Percentiles rank a stretch among this genome's conserved stretches.
phyloP scores from a whole-genome alignment of 805 yeast species.

The Tetrapisispora iriomotensis region DNA sequence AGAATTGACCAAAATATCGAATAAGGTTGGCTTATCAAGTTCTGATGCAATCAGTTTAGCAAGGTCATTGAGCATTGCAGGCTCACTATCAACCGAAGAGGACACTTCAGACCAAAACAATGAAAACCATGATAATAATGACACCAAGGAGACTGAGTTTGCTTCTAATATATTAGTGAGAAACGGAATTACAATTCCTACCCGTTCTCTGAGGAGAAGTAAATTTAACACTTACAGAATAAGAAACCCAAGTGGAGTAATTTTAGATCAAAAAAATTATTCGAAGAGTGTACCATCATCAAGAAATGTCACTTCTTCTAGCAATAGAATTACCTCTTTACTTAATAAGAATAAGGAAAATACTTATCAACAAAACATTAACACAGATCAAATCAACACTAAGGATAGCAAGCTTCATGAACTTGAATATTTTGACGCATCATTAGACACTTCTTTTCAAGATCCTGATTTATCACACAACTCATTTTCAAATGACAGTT shows the following conservation, averaged over 20 bases:
- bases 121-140: neutral
- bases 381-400: too few species aligned
- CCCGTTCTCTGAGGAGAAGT: conserved; percentile 33
- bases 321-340: neutral
- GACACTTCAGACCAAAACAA: neutral
- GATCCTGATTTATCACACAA: conserved; percentile 1
- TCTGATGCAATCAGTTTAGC: conserved; percentile 77
- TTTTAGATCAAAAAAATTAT: neutral
- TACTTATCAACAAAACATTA: too few species aligned
- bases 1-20: conserved; percentile 63
- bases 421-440: neutral
- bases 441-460: neutral
- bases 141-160: conserved; percentile 9
- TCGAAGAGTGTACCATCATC: conserved; percentile 3
- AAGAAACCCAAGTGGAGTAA: conserved; percentile 13
- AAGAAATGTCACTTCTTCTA: neutral
- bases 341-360: too few species aligned
- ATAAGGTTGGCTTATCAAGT: conserved; percentile 64
- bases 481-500: conserved; percentile 2
- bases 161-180: conserved; percentile 24
- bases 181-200: conserved; percentile 16
- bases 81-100: conserved; percentile 35
- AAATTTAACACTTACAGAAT: conserved; percentile 41
- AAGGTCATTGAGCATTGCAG: conserved; percentile 60
- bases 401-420: too few species aligned